A percentile compares a stretch with the other conserved stretches of the same genome.
Conservation (phyloP, 306 rosid genomes). For the Rosa rugosa region DNA sequence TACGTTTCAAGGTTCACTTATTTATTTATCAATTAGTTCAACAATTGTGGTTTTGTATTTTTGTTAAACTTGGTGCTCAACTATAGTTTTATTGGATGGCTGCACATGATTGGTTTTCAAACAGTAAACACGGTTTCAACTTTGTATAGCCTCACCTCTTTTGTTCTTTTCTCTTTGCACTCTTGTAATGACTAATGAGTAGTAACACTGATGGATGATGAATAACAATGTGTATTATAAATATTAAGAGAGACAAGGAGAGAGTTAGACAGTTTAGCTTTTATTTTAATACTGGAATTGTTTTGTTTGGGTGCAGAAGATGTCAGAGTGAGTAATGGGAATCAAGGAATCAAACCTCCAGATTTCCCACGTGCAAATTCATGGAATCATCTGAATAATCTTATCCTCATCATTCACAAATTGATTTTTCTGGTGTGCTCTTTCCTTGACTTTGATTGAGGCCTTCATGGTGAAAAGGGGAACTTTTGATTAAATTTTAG, state of each 20-base stretch:
- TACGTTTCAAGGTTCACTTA: not conserved
- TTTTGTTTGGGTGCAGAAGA: conserved; percentile 29
- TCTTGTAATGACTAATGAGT: not conserved
- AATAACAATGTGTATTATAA: not conserved
- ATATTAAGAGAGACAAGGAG: not conserved
- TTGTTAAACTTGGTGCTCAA: not conserved
- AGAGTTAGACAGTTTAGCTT: conserved; percentile 7
- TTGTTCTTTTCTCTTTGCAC: conserved; percentile 7
- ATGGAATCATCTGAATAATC: conserved; percentile 27
- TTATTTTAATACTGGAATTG: conserved; percentile 24
- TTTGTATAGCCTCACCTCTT: not conserved
- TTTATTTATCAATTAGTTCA: not conserved
- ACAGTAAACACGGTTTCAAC: conserved; percentile 12
- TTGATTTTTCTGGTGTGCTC: conserved; percentile 20
- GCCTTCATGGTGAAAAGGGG: conserved; percentile 23
- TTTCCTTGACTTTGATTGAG: conserved; percentile 18
- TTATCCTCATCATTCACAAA: conserved; percentile 21
- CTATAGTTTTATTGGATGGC: conserved; percentile 8
- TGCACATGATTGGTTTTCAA: conserved; percentile 8
- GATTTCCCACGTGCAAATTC: conserved; percentile 19
- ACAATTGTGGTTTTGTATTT: not conserved
- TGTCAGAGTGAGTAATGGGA: conserved; percentile 15
- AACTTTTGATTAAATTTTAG: not conserved
- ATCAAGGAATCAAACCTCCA: conserved; percentile 17
- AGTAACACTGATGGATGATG: not conserved